Evolutionary conservation across 352 stramenopile genomes (phyloP), one percentile per base, ranked within the genome.

Genomic region (Phytophthora litchii): DNA sequence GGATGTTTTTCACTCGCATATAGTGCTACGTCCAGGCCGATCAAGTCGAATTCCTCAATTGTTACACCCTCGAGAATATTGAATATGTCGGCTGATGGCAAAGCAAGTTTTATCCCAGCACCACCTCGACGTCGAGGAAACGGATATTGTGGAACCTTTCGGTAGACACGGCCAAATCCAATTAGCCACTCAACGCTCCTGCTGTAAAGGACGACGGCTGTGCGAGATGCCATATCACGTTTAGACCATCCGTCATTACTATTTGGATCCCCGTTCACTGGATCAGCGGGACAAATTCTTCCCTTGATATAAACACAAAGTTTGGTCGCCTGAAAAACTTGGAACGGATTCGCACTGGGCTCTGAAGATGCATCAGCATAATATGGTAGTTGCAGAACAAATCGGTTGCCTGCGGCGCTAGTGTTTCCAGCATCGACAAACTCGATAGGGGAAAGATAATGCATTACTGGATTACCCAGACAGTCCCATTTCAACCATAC

Each of bases 111-210:
- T 37, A 25, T 21, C 1, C 36, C 34, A 29, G 31, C 29, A 14
- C 25, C 13, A 42, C 40, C 3, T 23, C 46, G 40, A 9, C 60
- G 64, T 19, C 56, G 65, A 35, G 68, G 70, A 20, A 82, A 57
- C 6, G 65, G 49, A 46, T 68, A 52, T 3, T 37, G 46, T 31
- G 65, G 60, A 2, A 90, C 29, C 2, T 60, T 70, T 40, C 74
- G 37, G 25, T 89, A 90, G 16, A 90, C 17, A 8, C 61, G 62
- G 7, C 68, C 65, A 52, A 91, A 89, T 12, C 42, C 65, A 64
- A 89, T 84, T 19, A 94, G 27, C 80, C 83, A 91, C 43, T 92
- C 86, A 7, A 92, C 64, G 14, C 88, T 80, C 45, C 88, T 92
- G 2, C 67, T 80, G 62, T 94, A 92, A 6, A 94, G 38, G 1